Base-by-base conservation (phyloP, 805 yeast genomes). In the Torulaspora gathmanii region DNA sequence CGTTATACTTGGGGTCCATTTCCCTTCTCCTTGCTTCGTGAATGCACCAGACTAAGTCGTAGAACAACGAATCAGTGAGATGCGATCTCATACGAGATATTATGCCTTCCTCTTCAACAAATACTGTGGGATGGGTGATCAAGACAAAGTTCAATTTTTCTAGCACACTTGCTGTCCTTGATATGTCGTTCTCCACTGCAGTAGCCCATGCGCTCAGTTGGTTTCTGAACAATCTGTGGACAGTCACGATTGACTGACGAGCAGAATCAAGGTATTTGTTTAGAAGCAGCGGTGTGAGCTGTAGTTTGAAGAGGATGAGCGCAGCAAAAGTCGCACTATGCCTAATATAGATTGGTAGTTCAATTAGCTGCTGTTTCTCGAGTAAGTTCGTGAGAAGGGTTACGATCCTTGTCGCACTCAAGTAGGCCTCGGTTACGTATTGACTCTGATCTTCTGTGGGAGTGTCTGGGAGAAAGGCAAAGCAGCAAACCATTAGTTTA, bases 121-220 rank as follows among this genome's bases (percentile, higher is more conserved):
- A 83, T 5, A 90, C 71, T 42, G 88, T 90, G 1, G 97, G 96
- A 57, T 87, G 88, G 0, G 95, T 85, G 47, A 86, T 83, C 35
- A 90, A 72, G 5, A 87, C 96, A 60, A 85, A 83, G 61, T 90
- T 90, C 57, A 90, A 72, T 58, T 88, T 87, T 56, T 90, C 97
- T 55, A 90, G 71, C 7, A 89, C 91, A 51, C 86, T 87, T 2
- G 97, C 96, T 0, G 95, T 86, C 63, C 97, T 74, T 2, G 95
- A 83, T 26, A 90, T 84, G 65, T 90, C 97, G 67, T 87, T 89
- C 49, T 87, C 87, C 31, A 89, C 85, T 40, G 64, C 64, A 40
- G 83, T 85, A 52, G 86, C 82, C 97, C 97, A 90, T 5, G 95
- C 90, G 3, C 93, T 82, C 30, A 88, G 71, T 65, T 91, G 89